Conservation (phyloP, 768 basidiomycete species). For the Tulasnella sp. region DNA sequence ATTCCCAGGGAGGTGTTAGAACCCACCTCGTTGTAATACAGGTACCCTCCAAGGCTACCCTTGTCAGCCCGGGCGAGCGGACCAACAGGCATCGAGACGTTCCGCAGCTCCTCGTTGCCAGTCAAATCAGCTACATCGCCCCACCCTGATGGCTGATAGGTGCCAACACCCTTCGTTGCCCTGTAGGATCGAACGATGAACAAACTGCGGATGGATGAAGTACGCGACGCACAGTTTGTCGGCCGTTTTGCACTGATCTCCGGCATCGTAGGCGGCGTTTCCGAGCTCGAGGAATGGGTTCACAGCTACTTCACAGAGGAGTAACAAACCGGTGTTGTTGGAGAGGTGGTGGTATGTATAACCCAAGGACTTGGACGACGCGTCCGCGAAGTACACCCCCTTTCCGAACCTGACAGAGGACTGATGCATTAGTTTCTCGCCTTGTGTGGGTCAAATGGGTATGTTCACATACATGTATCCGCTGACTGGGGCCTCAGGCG, state of each 20-base stretch:
- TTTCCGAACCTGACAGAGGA: constrained; percentile 51
- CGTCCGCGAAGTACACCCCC: constrained; percentile 53
- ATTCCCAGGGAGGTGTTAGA: background rate
- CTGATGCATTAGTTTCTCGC: background rate
- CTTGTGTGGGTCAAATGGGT: background rate
- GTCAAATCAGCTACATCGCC: constrained; percentile 45
- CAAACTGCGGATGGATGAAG: background rate
- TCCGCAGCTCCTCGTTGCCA: constrained; percentile 37
- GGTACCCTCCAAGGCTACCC: constrained; percentile 30
- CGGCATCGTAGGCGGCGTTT: constrained; percentile 40
- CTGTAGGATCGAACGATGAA: constrained; percentile 25
- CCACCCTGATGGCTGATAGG: constrained; percentile 41
- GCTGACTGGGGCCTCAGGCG: constrained; percentile 37
- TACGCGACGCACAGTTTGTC: constrained; percentile 29
- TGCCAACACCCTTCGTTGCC: constrained; percentile 44
- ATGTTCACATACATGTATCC: constrained; percentile 29
- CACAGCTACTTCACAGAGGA: constrained; percentile 49
- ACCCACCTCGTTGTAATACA: constrained; percentile 48
- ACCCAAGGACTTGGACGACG: constrained; percentile 19
- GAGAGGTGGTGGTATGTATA: constrained; percentile 33
- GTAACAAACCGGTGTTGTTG: constrained; percentile 39
- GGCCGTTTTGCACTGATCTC: constrained; percentile 33
- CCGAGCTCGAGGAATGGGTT: constrained; percentile 42
- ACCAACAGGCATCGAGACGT: constrained; percentile 42
- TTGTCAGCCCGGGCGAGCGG: constrained; percentile 26